Evolutionary conservation across 192 early-diverging fungal species (phyloP), one percentile per base, ranked within the genome.

Genomic region (Entomortierella chlamydospora): DNA sequence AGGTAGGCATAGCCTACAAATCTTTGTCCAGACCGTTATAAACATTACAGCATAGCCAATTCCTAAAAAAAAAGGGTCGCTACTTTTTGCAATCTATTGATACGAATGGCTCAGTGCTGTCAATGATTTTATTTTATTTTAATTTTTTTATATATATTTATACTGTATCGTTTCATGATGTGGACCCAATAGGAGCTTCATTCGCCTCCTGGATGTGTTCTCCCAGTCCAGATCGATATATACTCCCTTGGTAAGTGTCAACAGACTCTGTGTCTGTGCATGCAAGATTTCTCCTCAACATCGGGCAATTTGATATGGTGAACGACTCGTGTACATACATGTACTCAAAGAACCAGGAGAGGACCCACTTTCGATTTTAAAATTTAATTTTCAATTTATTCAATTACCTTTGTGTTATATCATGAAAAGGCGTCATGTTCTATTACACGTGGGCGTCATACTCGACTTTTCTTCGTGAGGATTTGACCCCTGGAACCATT

Each of bases 171-270:
- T 20, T 30, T 25, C 52, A 6, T 28, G 52, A 54, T 28, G 10
- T 57, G 55, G 5, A 61, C 18, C 3, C 43, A 12, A 47, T 42
- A 78, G 73, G 73, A 70, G 26, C 28, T 78, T 39, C 73, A 78
- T 42, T 78, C 73, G 12, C 73, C 73, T 23, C 61, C 73, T 53
- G 73, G 73, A 33, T 68, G 66, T 43, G 67, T 69, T 2, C 61
- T 78, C 3, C 73, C 73, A 20, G 61, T 78, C 28, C 73, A 78
- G 49, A 78, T 78, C 17, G 73, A 78, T 18, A 78, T 78, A 29
- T 78, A 78, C 41, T 42, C 73, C 2, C 67, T 78, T 22, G 73
- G 73, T 78, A 78, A 58, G 73, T 7, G 12, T 1, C 26, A 2
- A 28, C 34, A 41, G n/a, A n/a, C n/a, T n/a, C n/a, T n/a, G n/a